Evolutionary conservation across 2,329 filamentous ascomycete genomes (phyloP).

Genomic region (Claviceps sp.): DNA sequence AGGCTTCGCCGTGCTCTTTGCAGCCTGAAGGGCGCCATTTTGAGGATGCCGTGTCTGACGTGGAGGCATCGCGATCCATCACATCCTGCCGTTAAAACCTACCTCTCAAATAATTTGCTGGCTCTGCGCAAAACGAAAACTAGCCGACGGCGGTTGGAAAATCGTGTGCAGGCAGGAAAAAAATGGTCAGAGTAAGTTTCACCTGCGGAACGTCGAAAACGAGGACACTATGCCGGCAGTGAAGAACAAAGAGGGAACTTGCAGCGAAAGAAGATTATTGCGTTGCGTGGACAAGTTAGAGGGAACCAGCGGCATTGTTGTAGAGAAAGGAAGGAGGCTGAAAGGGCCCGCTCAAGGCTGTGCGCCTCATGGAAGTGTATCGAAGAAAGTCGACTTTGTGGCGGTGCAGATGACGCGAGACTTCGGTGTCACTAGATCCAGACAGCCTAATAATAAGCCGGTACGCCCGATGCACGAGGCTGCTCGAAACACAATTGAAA

Average conservation of each 20-base stretch:
- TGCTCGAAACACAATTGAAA: not conserved
- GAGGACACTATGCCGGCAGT: not conserved
- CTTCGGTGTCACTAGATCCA: not conserved
- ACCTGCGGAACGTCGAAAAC: not conserved
- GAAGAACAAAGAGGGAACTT: not conserved
- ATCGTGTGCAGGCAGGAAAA: not conserved
- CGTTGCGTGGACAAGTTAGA: not conserved
- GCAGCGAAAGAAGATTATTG: not conserved
- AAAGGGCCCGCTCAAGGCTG: constrained; percentile 16
- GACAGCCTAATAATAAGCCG: not conserved
- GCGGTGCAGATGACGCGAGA: constrained; percentile 17
- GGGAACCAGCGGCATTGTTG: not conserved
- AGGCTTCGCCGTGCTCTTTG: not conserved
- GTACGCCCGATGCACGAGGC: not conserved
- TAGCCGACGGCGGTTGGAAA: not conserved
- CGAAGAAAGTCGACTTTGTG: constrained; percentile 28
- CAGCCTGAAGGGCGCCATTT: not conserved
- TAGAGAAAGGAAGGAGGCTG: constrained; percentile 12
- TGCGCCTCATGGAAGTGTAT: constrained; percentile 30
- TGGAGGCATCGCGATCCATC: not conserved
- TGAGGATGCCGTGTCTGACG: not conserved
- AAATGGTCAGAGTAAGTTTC: not conserved
- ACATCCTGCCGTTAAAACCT: not conserved
- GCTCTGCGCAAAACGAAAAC: not conserved
- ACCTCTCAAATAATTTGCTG: not conserved